A percentile compares a stretch with the other conserved stretches of the same genome.
These are phyloP conservation scores for Canavalia gladiata DNA, from an alignment of 306 rosid genomes.

Conservation along the genomic window DNA sequence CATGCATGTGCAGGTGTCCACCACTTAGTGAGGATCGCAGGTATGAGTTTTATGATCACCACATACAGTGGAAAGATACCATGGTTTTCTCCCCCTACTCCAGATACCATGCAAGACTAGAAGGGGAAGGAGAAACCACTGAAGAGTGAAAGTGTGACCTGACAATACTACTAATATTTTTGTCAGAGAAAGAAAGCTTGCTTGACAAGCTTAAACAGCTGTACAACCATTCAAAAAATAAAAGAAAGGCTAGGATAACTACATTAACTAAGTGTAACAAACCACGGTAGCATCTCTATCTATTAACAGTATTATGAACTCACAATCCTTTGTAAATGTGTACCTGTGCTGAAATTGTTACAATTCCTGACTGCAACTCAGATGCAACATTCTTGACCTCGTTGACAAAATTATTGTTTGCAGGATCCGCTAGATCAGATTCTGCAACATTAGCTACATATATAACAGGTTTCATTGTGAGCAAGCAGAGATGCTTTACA, in stretches of 20 bases:
- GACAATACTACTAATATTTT: slow-evolving; percentile 10
- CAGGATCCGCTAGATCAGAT: slow-evolving; percentile 85
- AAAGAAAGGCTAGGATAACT: not conserved
- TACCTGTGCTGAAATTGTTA: slow-evolving; percentile 95
- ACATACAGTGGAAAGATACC: not conserved
- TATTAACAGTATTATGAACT: not conserved
- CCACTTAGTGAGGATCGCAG: not conserved
- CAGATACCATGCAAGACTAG: not conserved
- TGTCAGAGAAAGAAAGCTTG: not conserved
- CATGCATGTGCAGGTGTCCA: not conserved
- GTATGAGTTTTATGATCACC: not conserved
- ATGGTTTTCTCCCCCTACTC: not conserved
- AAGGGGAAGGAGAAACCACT: slow-evolving; percentile 5
- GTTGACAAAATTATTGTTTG: slow-evolving; percentile 66
- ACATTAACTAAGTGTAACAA: not conserved
- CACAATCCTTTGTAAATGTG: slow-evolving; percentile 16
- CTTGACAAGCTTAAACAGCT: not conserved
- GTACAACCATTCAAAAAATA: slow-evolving; percentile 19
- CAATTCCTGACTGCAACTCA: slow-evolving; percentile 82
- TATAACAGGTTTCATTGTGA: slow-evolving; percentile 89
- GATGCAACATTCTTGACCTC: slow-evolving; percentile 79
- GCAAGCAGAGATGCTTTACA: slow-evolving; percentile 85
- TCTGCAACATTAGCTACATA: slow-evolving; percentile 97
- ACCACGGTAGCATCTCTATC: not conserved
- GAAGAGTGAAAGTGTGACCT: slow-evolving; percentile 3